Conservation (phyloP, 2,329 filamentous ascomycete genomes). For the Botrytis medusae region DNA sequence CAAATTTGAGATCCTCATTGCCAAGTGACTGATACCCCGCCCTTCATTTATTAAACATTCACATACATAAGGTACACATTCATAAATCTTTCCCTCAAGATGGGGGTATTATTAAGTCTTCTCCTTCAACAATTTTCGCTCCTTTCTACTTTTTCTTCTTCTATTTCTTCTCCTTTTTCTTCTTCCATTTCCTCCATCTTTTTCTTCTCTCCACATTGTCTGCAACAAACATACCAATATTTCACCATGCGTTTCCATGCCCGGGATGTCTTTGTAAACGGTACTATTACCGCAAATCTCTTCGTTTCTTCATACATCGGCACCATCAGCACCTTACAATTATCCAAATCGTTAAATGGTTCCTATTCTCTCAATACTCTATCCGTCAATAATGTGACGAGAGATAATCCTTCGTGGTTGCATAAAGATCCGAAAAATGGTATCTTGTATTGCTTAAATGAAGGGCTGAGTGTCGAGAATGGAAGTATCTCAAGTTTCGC, state of each 20-base stretch:
- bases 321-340: slow-evolving; percentile 40
- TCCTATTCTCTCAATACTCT: slow-evolving; percentile 29
- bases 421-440: slow-evolving; percentile 31
- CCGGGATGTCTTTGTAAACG: slow-evolving; percentile 25
- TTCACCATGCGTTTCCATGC: slow-evolving; percentile 30
- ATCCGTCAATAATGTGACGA: slow-evolving; percentile 30
- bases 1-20: not conserved
- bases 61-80: not conserved
- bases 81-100: not conserved
- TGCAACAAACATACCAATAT: slow-evolving; percentile 1
- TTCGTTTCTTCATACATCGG: slow-evolving; percentile 44
- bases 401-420: slow-evolving; percentile 34
- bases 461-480: slow-evolving; percentile 25
- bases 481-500: slow-evolving; percentile 32
- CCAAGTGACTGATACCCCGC: slow-evolving; percentile 1
- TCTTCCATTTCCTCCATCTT: not conserved
- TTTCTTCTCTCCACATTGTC: not conserved
- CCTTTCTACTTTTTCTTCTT: not conserved
- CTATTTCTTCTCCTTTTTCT: not conserved
- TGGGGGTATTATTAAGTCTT: not conserved
- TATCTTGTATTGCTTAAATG: slow-evolving; percentile 36
- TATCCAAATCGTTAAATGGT: slow-evolving; percentile 32
- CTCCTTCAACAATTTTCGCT: not conserved
- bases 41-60: slow-evolving; percentile 1
- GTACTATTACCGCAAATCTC: slow-evolving; percentile 35